Conservation (phyloP, 2,329 filamentous ascomycete genomes). For the Colletotrichum chlorophyti region DNA sequence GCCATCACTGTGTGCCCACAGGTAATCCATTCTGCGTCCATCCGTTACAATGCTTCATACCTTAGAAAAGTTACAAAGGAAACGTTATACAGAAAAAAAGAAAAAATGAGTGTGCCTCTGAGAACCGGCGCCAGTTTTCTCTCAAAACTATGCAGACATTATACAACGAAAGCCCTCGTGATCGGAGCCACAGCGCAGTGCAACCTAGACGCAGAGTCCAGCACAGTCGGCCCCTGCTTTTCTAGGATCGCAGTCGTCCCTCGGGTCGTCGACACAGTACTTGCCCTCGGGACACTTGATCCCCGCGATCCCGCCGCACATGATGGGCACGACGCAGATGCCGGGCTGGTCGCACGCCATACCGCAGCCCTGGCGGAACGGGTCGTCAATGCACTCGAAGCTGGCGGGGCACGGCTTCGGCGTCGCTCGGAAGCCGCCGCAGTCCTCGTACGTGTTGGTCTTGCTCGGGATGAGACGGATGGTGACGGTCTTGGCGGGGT, state of each 20-base stretch:
- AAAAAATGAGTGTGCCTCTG: too few species aligned
- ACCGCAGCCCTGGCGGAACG: slow-evolving; percentile 39
- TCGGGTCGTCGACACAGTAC: slow-evolving; percentile 38
- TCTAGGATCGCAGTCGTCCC: slow-evolving; percentile 36
- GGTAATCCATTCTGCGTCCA: too few species aligned
- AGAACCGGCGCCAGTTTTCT: too few species aligned
- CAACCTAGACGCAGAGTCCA: slow-evolving; percentile 42
- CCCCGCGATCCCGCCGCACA: slow-evolving; percentile 37
- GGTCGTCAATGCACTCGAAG: slow-evolving; percentile 41
- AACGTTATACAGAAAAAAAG: not conserved
- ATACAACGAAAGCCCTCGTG: fast-evolving
- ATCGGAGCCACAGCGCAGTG: too few species aligned
- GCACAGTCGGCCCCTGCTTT: slow-evolving; percentile 38
- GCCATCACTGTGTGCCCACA: too few species aligned
- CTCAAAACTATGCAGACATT: too few species aligned
- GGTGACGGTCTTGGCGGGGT: not conserved
- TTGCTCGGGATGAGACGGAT: not conserved
- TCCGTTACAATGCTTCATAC: too few species aligned
- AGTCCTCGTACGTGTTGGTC: slow-evolving; percentile 35
- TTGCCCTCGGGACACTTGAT: slow-evolving; percentile 32
- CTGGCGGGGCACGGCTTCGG: slow-evolving; percentile 35
- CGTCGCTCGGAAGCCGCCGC: slow-evolving; percentile 38
- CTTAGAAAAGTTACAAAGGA: not conserved
- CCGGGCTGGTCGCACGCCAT: slow-evolving; percentile 43
- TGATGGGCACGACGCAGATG: slow-evolving; percentile 36